phyloP scores from a whole-genome alignment of 176 grass and related monocot genomes.

The Aechmea fasciata region DNA sequence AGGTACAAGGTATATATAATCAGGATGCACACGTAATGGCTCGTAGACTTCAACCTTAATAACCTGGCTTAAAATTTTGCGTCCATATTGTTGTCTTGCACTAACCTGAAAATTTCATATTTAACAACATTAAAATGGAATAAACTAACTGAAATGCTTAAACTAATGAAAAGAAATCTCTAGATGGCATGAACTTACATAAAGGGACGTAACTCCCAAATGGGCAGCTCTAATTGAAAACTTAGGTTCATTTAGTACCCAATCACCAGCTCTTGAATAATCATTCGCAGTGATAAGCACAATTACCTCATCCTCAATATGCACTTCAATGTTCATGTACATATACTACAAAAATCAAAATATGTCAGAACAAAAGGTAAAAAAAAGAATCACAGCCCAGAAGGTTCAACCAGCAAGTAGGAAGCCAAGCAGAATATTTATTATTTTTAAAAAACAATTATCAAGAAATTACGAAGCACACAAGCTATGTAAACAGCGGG shows the following conservation, averaged over 20 bases:
- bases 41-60: conserved; percentile 87
- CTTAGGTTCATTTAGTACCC: conserved; percentile 26
- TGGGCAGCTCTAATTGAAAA: conserved; percentile 76
- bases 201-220: conserved; percentile 59
- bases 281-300: conserved; percentile 32
- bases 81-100: conserved; percentile 53
- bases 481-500: neutral
- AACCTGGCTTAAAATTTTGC: conserved; percentile 78
- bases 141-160: conserved; percentile 15
- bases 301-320: conserved; percentile 67
- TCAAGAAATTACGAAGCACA: neutral
- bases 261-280: conserved; percentile 7
- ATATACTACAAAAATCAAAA: conserved; percentile 54
- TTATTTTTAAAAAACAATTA: neutral
- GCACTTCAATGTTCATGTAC: conserved; percentile 80
- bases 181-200: conserved; percentile 64
- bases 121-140: conserved; percentile 12
- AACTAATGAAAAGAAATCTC: neutral
- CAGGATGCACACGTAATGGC: conserved; percentile 67
- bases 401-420: neutral
- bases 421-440: conserved; percentile 12
- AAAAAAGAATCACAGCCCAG: neutral
- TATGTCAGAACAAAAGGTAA: conserved; percentile 17
- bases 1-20: conserved; percentile 85
- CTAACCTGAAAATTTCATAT: conserved; percentile 60